These are phyloP conservation scores for Cyberlindnera lachancei DNA, from an alignment of 805 yeast genomes.

Conservation along the genomic window DNA sequence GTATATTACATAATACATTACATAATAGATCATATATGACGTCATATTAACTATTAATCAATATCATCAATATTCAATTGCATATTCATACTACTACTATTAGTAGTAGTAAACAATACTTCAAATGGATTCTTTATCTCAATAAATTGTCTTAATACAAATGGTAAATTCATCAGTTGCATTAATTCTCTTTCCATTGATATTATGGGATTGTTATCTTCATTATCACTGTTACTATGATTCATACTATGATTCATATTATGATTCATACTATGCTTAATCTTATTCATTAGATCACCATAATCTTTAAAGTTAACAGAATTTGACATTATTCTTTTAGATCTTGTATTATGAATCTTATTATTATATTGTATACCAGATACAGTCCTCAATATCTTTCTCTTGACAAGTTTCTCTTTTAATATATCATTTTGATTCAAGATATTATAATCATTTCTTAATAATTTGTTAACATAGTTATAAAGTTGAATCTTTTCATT, in stretches of 20 bases:
- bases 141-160: background rate
- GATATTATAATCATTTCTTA: conserved; percentile 12
- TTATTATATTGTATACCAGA: background rate
- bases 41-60: background rate
- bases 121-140: conserved; percentile 3
- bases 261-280: no score
- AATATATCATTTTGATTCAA: conserved; percentile 18
- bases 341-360: background rate
- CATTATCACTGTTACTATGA: conserved; percentile 8
- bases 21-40: no score
- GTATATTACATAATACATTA: no score
- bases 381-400: conserved; percentile 20
- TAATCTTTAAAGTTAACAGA: conserved; percentile 10
- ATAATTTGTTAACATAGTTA: conserved; percentile 17
- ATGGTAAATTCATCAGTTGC: conserved; percentile 3
- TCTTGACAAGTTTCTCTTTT: conserved; percentile 19
- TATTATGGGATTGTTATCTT: conserved; percentile 2
- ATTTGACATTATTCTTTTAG: conserved; percentile 12
- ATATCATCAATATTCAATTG: conserved; percentile 4
- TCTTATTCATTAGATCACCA: no score
- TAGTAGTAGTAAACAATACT: background rate
- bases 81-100: background rate
- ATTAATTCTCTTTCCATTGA: conserved; percentile 3
- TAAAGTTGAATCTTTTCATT: conserved; percentile 21
- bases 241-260: no score